These are phyloP conservation scores for Yamadazyma pseudoaaseri DNA, from an alignment of 1,139 yeast species.

Conservation along the genomic window DNA sequence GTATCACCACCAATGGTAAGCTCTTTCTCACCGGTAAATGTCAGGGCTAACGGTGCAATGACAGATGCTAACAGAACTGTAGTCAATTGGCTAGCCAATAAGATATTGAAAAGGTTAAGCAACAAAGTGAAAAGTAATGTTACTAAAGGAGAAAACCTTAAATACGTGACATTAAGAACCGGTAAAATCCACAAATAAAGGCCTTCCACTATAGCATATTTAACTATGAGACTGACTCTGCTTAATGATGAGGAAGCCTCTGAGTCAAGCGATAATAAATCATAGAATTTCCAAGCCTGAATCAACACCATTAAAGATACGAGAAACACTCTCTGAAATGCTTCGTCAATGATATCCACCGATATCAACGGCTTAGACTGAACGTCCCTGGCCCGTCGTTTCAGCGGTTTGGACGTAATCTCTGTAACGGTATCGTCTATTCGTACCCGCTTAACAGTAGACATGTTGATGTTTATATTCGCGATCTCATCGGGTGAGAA, in stretches of 20 bases:
- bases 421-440: slow-evolving; percentile 14
- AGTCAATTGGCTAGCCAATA: slow-evolving; percentile 41
- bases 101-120: slow-evolving; percentile 37
- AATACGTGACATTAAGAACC: slow-evolving; percentile 68
- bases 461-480: background rate
- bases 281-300: slow-evolving; percentile 82
- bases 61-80: slow-evolving; percentile 24
- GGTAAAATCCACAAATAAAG: slow-evolving; percentile 69
- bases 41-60: slow-evolving; percentile 32
- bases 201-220: slow-evolving; percentile 74
- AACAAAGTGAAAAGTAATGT: slow-evolving; percentile 43
- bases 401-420: slow-evolving; percentile 3
- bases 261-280: slow-evolving; percentile 37
- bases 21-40: slow-evolving; percentile 52
- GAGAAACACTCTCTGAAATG: slow-evolving; percentile 72
- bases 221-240: slow-evolving; percentile 59
- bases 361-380: slow-evolving; percentile 41
- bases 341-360: slow-evolving; percentile 62
- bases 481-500: background rate
- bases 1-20: slow-evolving; percentile 66
- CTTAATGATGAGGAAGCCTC: slow-evolving; percentile 23
- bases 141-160: slow-evolving; percentile 56
- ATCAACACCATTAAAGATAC: slow-evolving; percentile 66
- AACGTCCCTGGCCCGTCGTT: background rate
- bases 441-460: slow-evolving; percentile 11